Evolutionary conservation across 164 flowering plant species (phyloP).

Genomic region (Dillenia turbinata): DNA sequence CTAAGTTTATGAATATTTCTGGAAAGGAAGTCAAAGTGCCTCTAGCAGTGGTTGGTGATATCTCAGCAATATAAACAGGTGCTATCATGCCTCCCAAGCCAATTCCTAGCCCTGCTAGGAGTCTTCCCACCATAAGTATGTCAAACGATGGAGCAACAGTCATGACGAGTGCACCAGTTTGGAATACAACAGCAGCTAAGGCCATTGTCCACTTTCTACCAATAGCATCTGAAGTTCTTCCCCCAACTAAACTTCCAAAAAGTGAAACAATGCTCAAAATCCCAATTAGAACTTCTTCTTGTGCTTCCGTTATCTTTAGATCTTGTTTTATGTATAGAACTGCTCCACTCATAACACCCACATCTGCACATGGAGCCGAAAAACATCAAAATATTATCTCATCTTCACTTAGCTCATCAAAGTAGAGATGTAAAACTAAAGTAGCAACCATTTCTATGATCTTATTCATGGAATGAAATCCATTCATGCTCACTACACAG

Average conservation of each 20-base stretch:
- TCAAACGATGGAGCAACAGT: constrained; percentile 63
- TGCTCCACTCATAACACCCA: constrained; percentile 98
- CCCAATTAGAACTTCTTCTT: constrained; percentile 83
- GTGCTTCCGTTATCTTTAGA: constrained; percentile 75
- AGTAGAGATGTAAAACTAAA: too few species aligned
- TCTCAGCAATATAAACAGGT: constrained; percentile 91
- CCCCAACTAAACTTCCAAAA: constrained; percentile 86
- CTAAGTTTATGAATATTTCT: constrained; percentile 78
- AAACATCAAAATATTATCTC: too few species aligned
- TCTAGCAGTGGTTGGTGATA: constrained; percentile 65
- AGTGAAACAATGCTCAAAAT: constrained; percentile 73
- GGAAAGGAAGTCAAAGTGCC: constrained; percentile 90
- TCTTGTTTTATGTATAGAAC: constrained; percentile 83
- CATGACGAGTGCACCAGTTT: constrained; percentile 76
- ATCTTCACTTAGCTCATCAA: too few species aligned
- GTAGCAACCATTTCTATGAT: too few species aligned
- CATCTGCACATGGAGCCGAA: constrained; percentile 47
- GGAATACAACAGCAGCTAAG: constrained; percentile 74
- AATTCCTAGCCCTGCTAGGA: constrained; percentile 84
- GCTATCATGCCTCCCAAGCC: constrained; percentile 90
- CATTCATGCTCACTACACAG: too few species aligned
- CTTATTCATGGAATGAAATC: too few species aligned
- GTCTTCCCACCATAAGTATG: constrained; percentile 70
- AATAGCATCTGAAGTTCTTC: constrained; percentile 73
- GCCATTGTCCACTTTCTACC: constrained; percentile 96